A percentile compares a stretch with the other conserved stretches of the same genome.
These are phyloP conservation scores for Carex scoparia DNA, from an alignment of 176 grass and related monocot species.

Conservation along the genomic window DNA sequence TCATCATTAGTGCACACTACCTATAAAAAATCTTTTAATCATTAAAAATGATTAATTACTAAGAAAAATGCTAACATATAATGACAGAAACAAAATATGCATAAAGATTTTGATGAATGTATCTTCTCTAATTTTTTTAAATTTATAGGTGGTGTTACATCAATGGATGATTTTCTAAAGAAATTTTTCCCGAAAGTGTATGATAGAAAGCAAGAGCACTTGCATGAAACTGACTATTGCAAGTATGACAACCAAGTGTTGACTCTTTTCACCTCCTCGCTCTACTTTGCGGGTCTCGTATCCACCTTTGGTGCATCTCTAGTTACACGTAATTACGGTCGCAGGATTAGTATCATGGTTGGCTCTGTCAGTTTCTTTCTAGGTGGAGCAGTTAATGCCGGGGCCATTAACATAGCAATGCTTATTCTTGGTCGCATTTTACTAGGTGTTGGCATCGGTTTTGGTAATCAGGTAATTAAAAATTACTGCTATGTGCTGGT, in stretches of 20 bases:
- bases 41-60: not conserved
- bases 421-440: conserved; percentile 82
- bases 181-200: conserved; percentile 83
- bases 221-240: conserved; percentile 93
- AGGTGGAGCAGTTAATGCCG: conserved; percentile 73
- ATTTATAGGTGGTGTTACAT: conserved; percentile 70
- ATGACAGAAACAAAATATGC: not conserved
- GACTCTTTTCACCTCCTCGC: conserved; percentile 90
- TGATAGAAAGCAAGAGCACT: conserved; percentile 54
- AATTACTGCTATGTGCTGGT: not conserved
- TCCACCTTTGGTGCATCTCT: conserved; percentile 86
- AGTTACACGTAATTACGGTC: conserved; percentile 55
- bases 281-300: conserved; percentile 88
- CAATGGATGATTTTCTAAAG: conserved; percentile 88
- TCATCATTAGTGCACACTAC: not conserved
- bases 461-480: conserved; percentile 67
- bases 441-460: conserved; percentile 82
- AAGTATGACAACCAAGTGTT: conserved; percentile 94
- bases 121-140: not conserved
- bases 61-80: not conserved
- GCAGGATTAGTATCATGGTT: conserved; percentile 75
- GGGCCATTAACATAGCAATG: conserved; percentile 60
- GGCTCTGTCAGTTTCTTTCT: conserved; percentile 88
- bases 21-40: not conserved
- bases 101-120: not conserved